phyloP scores from a whole-genome alignment of 108 stramenopile species.

The Cyclotella baltica region DNA sequence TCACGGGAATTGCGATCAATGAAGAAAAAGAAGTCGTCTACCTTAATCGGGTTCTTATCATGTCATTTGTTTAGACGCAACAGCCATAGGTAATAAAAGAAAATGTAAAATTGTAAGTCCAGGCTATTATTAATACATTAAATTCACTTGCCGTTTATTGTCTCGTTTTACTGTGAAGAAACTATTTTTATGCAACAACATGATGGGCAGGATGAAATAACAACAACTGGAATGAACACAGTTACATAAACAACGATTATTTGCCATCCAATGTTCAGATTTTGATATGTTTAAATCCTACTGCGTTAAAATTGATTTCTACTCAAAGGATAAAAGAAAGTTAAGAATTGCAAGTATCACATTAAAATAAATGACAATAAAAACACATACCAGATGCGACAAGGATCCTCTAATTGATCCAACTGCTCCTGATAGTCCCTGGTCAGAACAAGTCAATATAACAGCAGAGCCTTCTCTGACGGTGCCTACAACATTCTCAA shows the following conservation, averaged over 20 bases:
- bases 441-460: constrained; percentile 60
- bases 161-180: too few relatives aligned
- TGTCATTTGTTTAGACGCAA: too few relatives aligned
- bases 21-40: too few relatives aligned
- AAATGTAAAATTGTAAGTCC: too few relatives aligned
- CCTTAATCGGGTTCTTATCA: too few relatives aligned
- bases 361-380: not conserved
- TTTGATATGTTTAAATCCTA: not conserved
- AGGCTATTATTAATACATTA: too few relatives aligned
- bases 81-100: too few relatives aligned
- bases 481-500: constrained; percentile 74
- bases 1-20: too few relatives aligned
- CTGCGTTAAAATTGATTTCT: not conserved
- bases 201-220: too few relatives aligned
- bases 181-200: too few relatives aligned
- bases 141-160: too few relatives aligned
- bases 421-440: constrained; percentile 65
- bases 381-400: constrained; percentile 50
- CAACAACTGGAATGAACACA: too few relatives aligned
- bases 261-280: not conserved
- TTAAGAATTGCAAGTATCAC: not conserved
- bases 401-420: constrained; percentile 57
- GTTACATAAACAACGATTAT: not conserved
- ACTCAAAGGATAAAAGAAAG: not conserved
- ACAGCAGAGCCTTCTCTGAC: constrained; percentile 54